Conservation (phyloP, 1,139 yeast species). For the Geotrichum restrictum region DNA sequence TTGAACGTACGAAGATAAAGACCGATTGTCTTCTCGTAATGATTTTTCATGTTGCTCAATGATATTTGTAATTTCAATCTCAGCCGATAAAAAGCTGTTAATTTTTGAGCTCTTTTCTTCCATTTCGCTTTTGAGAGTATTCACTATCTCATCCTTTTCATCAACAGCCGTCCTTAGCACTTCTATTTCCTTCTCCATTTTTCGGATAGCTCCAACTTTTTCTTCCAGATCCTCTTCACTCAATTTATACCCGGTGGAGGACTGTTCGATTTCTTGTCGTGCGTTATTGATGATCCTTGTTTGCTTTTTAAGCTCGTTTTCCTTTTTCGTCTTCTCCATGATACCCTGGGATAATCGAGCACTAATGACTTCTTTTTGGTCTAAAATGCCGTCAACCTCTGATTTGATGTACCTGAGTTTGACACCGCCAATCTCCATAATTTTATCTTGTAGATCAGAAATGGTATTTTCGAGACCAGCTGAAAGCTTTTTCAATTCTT, state of each 20-base stretch:
- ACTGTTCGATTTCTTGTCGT: slow-evolving; percentile 33
- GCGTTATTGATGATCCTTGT: slow-evolving; percentile 47
- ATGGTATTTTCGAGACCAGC: slow-evolving; percentile 57
- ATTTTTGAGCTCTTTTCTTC: slow-evolving; percentile 52
- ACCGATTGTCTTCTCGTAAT: slow-evolving; percentile 44
- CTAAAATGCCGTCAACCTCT: slow-evolving; percentile 71
- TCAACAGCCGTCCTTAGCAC: slow-evolving; percentile 33
- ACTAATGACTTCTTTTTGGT: slow-evolving; percentile 59
- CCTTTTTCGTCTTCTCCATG: slow-evolving; percentile 57
- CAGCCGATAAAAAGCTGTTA: slow-evolving; percentile 59
- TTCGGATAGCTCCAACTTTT: slow-evolving; percentile 8
- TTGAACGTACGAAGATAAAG: slow-evolving; percentile 39
- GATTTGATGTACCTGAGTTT: slow-evolving; percentile 75
- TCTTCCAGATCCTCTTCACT: slow-evolving; percentile 29
- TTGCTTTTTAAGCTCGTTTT: slow-evolving; percentile 60
- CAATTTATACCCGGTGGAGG: slow-evolving; percentile 40
- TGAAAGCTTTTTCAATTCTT: slow-evolving; percentile 52
- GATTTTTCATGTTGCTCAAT: slow-evolving; percentile 54
- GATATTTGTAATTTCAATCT: slow-evolving; percentile 62
- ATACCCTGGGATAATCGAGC: slow-evolving; percentile 60
- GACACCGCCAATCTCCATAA: slow-evolving; percentile 91
- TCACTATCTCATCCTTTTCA: slow-evolving; percentile 39
- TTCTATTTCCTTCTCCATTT: slow-evolving; percentile 39
- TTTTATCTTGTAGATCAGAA: slow-evolving; percentile 60
- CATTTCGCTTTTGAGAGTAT: slow-evolving; percentile 45